Evolutionary conservation across 2,329 filamentous ascomycete species (phyloP), one percentile per base, ranked within the genome.

Genomic region (Ascochyta rabiei): DNA sequence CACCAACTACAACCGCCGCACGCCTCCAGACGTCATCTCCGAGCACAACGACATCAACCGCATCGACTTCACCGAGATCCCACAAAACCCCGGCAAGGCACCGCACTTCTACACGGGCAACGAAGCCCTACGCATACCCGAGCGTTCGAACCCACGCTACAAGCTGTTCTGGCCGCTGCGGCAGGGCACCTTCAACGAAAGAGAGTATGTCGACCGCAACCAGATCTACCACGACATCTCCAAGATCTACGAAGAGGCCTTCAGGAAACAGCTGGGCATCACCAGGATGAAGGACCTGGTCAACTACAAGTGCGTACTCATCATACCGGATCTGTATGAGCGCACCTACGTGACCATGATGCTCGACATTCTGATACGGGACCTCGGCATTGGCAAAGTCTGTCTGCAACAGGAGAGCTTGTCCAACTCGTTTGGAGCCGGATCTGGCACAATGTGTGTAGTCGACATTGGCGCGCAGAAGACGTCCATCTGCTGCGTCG

Each of bases 391-490:
- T 72, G 89, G 86, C 60, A 87, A 89, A 51, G 87, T 97, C 43
- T 96, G 90, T 73, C 96, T 99, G 71, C 92, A 98, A 55, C 95
- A 99, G 74, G 95, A 99, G 77, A 96, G 92, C 69, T 85, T 98
- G 70, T 93, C 93, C 0, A 93, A 93, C 3, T 95, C 92, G 0
- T 99, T 96, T 72, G 95, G 95, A 12, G 95, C 93, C 4, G 95
- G 95, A 7, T 3, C 4, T 97, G 96, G 70, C 96, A 93, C 0
- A 91, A 90, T 91, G 18, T 99, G 95, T 66, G 92, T 99, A 51
- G 92, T 99, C 10, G 95, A 99, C 72, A 89, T 99, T 52, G 95
- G 95, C 12, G 93, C 95, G 0, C 92, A 98, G 72, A 99, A 99
- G 82, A 98, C 95, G 1, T 96, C 95, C 0, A 89, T 99, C 28